Conservation (phyloP, 176 grass and related monocot genomes). For the Zoysia pacifica region DNA sequence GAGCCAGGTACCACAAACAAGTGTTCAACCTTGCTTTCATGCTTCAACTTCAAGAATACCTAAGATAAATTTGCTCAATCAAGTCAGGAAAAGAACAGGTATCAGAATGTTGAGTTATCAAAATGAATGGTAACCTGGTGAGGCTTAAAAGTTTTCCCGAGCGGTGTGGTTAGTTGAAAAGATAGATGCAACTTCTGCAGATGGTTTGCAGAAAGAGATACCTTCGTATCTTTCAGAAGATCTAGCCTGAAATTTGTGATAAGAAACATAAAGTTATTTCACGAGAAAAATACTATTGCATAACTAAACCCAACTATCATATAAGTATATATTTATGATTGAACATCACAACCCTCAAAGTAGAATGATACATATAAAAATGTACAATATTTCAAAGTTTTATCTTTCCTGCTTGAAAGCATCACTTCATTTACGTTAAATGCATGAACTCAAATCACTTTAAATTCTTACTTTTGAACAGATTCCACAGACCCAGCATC, state of each 20-base stretch:
- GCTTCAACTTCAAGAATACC: slow-evolving; percentile 86
- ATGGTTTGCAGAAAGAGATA: slow-evolving; percentile 83
- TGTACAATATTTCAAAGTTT: slow-evolving; percentile 18
- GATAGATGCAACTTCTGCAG: slow-evolving; percentile 81
- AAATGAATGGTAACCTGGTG: slow-evolving; percentile 67
- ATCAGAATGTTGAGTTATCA: slow-evolving; percentile 11
- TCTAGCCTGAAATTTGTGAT: slow-evolving; percentile 71
- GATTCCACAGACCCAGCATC: slow-evolving; percentile 61
- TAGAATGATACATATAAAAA: background rate
- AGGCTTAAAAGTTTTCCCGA: slow-evolving; percentile 80
- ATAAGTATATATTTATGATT: slow-evolving; percentile 3
- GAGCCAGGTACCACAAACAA: slow-evolving; percentile 76
- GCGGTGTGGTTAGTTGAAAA: slow-evolving; percentile 75
- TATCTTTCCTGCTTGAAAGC: background rate
- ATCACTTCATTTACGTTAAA: background rate
- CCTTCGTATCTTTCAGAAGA: slow-evolving; percentile 58
- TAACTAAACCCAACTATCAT: slow-evolving; percentile 3
- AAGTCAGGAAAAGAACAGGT: slow-evolving; percentile 29
- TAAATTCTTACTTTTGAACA: slow-evolving; percentile 72
- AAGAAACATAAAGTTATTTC: slow-evolving; percentile 25
- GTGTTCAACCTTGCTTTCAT: slow-evolving; percentile 94
- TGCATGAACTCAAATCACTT: background rate
- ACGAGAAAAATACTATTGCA: background rate
- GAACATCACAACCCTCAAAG: background rate
- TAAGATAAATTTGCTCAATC: slow-evolving; percentile 43